A percentile compares a stretch with the other conserved stretches of the same genome.
These are phyloP conservation scores for Pezicula rhizophila DNA, from an alignment of 2,329 filamentous ascomycete species.

Conservation along the genomic window DNA sequence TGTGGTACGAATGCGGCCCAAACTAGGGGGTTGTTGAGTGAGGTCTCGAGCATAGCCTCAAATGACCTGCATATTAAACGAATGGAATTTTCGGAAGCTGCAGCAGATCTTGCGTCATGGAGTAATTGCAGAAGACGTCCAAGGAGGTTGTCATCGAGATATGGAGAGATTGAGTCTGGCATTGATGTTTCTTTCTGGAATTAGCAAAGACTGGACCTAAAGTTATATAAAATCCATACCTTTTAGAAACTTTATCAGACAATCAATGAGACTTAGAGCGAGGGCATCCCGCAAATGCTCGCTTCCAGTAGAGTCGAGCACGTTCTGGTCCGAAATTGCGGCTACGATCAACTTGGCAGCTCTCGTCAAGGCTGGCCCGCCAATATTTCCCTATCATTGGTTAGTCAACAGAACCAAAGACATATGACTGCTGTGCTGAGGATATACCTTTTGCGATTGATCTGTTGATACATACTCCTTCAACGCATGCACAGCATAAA, in stretches of 20 bases:
- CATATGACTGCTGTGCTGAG: constrained; percentile 23
- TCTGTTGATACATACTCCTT: constrained; percentile 47
- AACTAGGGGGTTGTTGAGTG: constrained; percentile 37
- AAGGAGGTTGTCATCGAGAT: constrained; percentile 29
- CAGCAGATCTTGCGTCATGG: constrained; percentile 13
- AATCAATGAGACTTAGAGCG: constrained; percentile 48
- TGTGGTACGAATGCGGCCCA: constrained; percentile 38
- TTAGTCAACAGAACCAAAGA: constrained; percentile 22
- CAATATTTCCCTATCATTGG: constrained; percentile 16
- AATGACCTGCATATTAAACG: constrained; percentile 36
- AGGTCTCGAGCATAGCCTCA: constrained; percentile 41
- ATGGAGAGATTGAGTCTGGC: constrained; percentile 26
- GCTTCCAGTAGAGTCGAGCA: constrained; percentile 40
- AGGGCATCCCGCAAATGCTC: constrained; percentile 43
- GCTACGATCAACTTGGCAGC: constrained; percentile 50
- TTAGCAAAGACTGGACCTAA: constrained; percentile 12
- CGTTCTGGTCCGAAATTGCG: constrained; percentile 52
- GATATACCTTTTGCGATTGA: constrained; percentile 22
- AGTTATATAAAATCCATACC: constrained; percentile 31
- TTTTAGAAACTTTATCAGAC: constrained; percentile 48
- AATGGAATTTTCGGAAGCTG: constrained; percentile 20
- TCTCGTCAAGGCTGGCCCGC: constrained; percentile 33
- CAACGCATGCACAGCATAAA: constrained; percentile 68
- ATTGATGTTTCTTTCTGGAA: constrained; percentile 29
- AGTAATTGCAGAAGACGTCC: constrained; percentile 26